Percentiles rank a stretch among this genome's conserved stretches.
These are phyloP conservation scores for Pythium aphanidermatum DNA, from an alignment of 352 stramenopile genomes.

Conservation along the genomic window DNA sequence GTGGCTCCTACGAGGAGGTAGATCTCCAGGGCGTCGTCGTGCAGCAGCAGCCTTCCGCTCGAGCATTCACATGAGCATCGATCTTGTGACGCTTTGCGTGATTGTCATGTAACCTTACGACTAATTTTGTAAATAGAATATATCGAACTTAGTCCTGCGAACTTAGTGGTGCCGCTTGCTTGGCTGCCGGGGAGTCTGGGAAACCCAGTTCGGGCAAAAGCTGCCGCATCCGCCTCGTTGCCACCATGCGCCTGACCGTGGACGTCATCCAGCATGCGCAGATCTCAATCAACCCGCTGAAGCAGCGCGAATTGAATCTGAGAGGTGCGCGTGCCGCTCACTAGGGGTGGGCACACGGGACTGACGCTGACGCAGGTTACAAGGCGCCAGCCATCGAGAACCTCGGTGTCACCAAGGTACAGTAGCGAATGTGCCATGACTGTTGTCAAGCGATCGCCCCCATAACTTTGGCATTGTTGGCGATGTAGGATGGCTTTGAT, in stretches of 20 bases:
- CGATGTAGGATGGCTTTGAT: constrained; percentile 86
- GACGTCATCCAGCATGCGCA: constrained; percentile 87
- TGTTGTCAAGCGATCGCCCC: too few species aligned
- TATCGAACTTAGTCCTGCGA: constrained; percentile 8
- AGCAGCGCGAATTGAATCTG: constrained; percentile 90
- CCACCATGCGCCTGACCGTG: constrained; percentile 80
- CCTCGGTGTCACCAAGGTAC: constrained; percentile 86
- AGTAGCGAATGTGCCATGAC: background rate
- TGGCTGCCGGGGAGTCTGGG: constrained; percentile 9
- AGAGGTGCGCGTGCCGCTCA: constrained; percentile 46
- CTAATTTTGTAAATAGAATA: constrained; percentile 23
- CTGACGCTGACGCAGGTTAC: constrained; percentile 54
- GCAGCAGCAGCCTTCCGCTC: constrained; percentile 10
- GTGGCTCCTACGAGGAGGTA: constrained; percentile 23
- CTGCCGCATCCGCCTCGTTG: too few species aligned
- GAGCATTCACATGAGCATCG: constrained; percentile 13
- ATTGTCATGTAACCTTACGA: constrained; percentile 6
- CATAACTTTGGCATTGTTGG: too few species aligned
- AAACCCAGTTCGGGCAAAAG: background rate
- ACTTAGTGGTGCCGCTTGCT: constrained; percentile 14
- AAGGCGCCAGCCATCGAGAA: constrained; percentile 93
- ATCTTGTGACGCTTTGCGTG: background rate
- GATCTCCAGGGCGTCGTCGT: constrained; percentile 7
- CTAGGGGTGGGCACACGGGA: background rate
- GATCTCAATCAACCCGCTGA: constrained; percentile 88